These are phyloP conservation scores for Umbilicaria muhlenbergii DNA, from an alignment of 495 filamentous ascomycete genomes.

Conservation along the genomic window DNA sequence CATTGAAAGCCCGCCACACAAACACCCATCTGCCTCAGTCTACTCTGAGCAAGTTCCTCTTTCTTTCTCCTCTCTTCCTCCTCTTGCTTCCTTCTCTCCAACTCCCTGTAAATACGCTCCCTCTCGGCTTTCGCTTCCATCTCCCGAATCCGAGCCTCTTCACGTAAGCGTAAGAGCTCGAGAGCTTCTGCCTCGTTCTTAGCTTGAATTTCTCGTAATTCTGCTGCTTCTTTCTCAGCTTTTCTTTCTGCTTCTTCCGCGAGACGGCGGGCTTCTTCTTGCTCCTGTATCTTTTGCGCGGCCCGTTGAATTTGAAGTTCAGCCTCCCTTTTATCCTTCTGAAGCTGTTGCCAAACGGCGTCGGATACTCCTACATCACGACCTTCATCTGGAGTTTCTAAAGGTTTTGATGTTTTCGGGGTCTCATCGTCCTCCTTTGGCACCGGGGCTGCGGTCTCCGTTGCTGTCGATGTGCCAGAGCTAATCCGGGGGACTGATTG, in stretches of 20 bases:
- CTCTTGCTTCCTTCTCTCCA: conserved; percentile 5
- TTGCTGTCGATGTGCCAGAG: not conserved
- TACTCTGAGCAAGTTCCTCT: conserved; percentile 28
- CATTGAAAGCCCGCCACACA: conserved; percentile 37
- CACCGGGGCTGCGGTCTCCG: conserved; percentile 3
- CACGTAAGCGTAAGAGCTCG: conserved; percentile 13
- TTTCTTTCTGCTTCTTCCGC: conserved; percentile 9
- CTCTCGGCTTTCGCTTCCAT: conserved; percentile 17
- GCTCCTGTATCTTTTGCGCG: conserved; percentile 2
- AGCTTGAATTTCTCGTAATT: no score
- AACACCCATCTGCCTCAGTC: conserved; percentile 29
- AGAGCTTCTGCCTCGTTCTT: conserved; percentile 1
- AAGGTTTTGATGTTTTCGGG: no score
- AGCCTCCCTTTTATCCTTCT: conserved; percentile 27
- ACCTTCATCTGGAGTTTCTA: no score
- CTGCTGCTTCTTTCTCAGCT: conserved; percentile 13
- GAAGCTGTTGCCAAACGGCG: conserved; percentile 43
- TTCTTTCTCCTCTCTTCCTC: conserved; percentile 13
- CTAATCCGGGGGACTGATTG: no score
- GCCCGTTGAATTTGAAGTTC: conserved; percentile 10
- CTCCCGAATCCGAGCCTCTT: conserved; percentile 22
- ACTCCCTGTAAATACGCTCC: conserved; percentile 15
- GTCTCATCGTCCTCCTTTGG: conserved; percentile 12
- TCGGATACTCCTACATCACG: conserved; percentile 45
- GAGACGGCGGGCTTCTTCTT: conserved; percentile 5